A percentile compares a stretch with the other conserved stretches of the same genome.
phyloP scores from a whole-genome alignment of 225 moss, liverwort and hornwort genomes.

The Pseudisothecium myosuroides region DNA sequence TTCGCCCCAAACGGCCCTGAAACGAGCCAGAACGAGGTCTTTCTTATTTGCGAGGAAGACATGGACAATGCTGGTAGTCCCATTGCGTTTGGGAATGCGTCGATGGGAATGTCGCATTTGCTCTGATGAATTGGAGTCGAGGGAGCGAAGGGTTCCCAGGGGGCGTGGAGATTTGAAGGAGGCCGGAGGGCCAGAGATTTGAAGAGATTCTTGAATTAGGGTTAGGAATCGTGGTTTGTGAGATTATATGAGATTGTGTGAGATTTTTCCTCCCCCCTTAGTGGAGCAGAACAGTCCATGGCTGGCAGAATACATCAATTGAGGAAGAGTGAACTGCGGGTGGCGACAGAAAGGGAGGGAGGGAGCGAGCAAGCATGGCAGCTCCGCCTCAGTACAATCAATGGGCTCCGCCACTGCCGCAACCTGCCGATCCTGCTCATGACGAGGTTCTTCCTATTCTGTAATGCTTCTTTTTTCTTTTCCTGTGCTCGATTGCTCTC shows the following conservation, averaged over 20 bases:
- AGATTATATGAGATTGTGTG: background rate
- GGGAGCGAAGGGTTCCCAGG: background rate
- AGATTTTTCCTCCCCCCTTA: background rate
- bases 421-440: conserved; percentile 44
- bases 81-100: background rate
- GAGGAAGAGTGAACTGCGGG: background rate
- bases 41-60: background rate
- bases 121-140: background rate
- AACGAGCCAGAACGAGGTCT: background rate
- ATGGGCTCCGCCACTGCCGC: conserved; percentile 46
- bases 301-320: background rate
- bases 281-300: background rate
- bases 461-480: background rate
- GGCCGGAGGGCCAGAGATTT: conserved; percentile 11
- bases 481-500: background rate
- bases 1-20: background rate
- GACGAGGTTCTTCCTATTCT: conserved; percentile 31
- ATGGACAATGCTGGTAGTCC: background rate
- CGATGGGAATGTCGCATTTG: background rate
- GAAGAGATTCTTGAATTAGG: conserved; percentile 29
- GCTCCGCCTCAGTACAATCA: conserved; percentile 55
- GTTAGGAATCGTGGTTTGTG: background rate
- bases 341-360: background rate
- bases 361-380: conserved; percentile 32
- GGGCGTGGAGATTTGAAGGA: conserved; percentile 29